Evolutionary conservation across 805 yeast genomes (phyloP).

Genomic region (Metschnikowia kofuensis): DNA sequence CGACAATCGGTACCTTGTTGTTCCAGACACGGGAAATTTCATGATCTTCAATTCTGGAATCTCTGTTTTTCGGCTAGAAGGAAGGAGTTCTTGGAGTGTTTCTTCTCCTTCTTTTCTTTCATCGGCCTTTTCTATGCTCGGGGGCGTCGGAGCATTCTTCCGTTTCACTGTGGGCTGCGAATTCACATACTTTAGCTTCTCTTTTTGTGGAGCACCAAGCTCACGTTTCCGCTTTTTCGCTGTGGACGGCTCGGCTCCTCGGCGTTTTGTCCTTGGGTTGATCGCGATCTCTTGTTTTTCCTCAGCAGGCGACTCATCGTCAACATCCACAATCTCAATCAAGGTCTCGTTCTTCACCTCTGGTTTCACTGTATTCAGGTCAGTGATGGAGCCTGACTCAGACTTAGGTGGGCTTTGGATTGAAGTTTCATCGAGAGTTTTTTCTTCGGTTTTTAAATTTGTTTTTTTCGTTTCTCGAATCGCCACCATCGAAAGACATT

Average conservation of each 20-base stretch:
- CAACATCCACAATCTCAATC: neutral
- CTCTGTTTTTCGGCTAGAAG: constrained; percentile 22
- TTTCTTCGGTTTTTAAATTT: neutral
- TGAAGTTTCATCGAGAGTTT: neutral
- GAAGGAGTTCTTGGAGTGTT: constrained; percentile 9
- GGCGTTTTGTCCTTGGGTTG: neutral
- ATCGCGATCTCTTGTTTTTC: constrained; percentile 15
- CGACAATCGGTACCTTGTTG: constrained; percentile 37
- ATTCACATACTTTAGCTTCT: constrained; percentile 10
- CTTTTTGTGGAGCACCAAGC: constrained; percentile 12
- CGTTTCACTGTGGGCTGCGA: constrained; percentile 7
- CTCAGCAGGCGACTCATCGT: neutral
- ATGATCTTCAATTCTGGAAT: constrained; percentile 58
- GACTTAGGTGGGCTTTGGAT: neutral
- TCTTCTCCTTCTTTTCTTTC: neutral
- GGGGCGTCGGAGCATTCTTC: neutral
- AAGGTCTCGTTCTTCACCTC: constrained; percentile 14
- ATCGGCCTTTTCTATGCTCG: too few relatives aligned
- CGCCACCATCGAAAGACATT: constrained; percentile 39
- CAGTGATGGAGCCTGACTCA: neutral
- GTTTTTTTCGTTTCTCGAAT: constrained; percentile 22
- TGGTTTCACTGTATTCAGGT: neutral
- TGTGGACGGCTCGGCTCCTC: neutral
- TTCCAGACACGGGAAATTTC: constrained; percentile 29
- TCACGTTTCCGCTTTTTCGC: constrained; percentile 4